These are phyloP conservation scores for Cercospora berteroae DNA, from an alignment of 2,329 filamentous ascomycete species.

Conservation along the genomic window DNA sequence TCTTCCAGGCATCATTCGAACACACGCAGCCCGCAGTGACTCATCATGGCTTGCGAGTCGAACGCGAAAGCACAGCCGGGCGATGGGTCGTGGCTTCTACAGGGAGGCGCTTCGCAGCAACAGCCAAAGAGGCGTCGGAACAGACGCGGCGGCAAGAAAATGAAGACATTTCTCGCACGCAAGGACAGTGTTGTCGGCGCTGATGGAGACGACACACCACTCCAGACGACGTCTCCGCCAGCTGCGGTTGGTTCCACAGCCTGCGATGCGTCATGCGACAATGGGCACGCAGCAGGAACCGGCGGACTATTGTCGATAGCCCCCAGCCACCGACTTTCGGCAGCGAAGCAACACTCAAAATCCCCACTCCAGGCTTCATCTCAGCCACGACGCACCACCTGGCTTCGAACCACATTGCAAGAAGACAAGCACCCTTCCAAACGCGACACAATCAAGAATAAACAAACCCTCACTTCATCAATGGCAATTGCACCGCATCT, in stretches of 20 bases:
- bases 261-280: neutral
- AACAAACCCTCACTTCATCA: neutral
- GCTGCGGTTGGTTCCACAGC: neutral
- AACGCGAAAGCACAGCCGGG: slow-evolving; percentile 17
- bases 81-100: slow-evolving; percentile 20
- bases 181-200: slow-evolving; percentile 12
- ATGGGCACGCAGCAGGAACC: neutral
- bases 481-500: slow-evolving; percentile 18
- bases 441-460: neutral
- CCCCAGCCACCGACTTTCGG: slow-evolving; percentile 3
- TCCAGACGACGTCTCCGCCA: neutral
- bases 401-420: neutral
- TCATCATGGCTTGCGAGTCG: neutral
- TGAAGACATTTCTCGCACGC: slow-evolving; percentile 12
- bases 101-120: neutral
- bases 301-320: neutral
- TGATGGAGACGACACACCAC: neutral
- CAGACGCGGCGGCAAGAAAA: neutral
- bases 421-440: neutral
- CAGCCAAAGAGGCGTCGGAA: slow-evolving; percentile 1
- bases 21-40: neutral
- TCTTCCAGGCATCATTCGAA: neutral
- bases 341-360: neutral
- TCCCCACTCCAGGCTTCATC: neutral
- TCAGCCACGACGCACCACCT: slow-evolving; percentile 1